These are phyloP conservation scores for Cryptococcus sp. DNA, from an alignment of 1,284 basidiomycete species.

Conservation along the genomic window DNA sequence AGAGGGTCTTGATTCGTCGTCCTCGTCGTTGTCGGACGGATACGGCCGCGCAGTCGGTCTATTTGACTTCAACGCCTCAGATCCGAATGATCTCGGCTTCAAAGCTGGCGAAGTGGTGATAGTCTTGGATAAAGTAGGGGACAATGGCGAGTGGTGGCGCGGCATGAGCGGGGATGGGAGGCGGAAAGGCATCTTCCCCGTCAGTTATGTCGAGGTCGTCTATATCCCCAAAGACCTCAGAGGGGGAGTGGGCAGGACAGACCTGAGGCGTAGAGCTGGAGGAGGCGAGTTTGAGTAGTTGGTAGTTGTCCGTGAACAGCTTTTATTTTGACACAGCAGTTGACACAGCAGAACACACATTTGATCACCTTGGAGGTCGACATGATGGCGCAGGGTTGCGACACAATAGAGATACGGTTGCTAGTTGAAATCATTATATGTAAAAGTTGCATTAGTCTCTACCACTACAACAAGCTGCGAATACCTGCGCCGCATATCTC, in stretches of 20 bases:
- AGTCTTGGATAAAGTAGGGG: slow-evolving; percentile 72
- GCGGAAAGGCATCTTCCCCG: slow-evolving; percentile 60
- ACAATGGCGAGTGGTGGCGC: slow-evolving; percentile 72
- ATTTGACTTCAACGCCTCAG: slow-evolving; percentile 72
- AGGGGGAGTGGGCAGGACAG: slow-evolving; percentile 32
- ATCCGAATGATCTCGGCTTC: slow-evolving; percentile 80
- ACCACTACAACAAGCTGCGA: too few relatives aligned
- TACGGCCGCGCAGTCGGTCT: slow-evolving; percentile 72
- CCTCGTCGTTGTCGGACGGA: slow-evolving; percentile 31
- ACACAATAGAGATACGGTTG: too few relatives aligned
- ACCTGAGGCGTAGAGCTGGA: slow-evolving; percentile 38
- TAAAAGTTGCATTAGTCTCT: too few relatives aligned
- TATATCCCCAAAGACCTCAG: slow-evolving; percentile 39
- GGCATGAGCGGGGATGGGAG: slow-evolving; percentile 33
- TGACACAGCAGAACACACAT: too few relatives aligned
- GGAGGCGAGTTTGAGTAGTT: slow-evolving; percentile 26
- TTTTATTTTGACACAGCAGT: too few relatives aligned
- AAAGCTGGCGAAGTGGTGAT: slow-evolving; percentile 79
- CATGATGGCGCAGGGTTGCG: too few relatives aligned
- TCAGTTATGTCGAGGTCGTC: slow-evolving; percentile 62
- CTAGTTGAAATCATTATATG: background rate
- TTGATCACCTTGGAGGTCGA: too few relatives aligned
- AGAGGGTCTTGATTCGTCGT: slow-evolving; percentile 23
- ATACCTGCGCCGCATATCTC: too few relatives aligned
- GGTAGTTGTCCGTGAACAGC: too few relatives aligned